Conservation (phyloP, 2,329 filamentous ascomycete genomes). For the Laburnicola sp. region DNA sequence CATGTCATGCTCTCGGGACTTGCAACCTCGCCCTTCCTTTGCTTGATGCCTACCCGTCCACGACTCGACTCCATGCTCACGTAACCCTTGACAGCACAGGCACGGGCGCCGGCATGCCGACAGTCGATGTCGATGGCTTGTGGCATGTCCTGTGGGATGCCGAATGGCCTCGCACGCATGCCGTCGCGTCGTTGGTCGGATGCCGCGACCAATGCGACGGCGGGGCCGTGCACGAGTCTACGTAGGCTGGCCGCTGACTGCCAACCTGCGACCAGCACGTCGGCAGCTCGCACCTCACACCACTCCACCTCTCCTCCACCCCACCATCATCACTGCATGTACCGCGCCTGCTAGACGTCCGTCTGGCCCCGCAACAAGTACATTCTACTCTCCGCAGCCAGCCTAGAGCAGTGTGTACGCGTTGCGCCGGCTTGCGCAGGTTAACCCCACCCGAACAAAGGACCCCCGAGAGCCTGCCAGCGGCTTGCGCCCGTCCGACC, state of each 20-base stretch:
- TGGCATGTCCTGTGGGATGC: not conserved
- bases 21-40: constrained; percentile 30
- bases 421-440: constrained; percentile 44
- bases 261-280: constrained; percentile 23
- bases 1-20: constrained; percentile 46
- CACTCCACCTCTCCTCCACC: constrained; percentile 15
- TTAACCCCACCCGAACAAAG: constrained; percentile 37
- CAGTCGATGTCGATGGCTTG: not conserved
- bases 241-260: not conserved
- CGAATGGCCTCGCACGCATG: constrained; percentile 20
- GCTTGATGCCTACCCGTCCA: constrained; percentile 4
- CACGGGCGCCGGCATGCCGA: not conserved
- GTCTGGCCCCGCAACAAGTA: constrained; percentile 45
- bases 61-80: constrained; percentile 18
- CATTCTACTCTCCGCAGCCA: constrained; percentile 47
- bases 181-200: constrained; percentile 35
- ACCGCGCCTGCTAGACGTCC: constrained; percentile 43
- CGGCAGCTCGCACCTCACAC: constrained; percentile 12
- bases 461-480: constrained; percentile 23
- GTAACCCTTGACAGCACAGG: not conserved
- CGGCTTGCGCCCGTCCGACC: constrained; percentile 22
- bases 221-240: constrained; percentile 6
- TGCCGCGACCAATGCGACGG: constrained; percentile 12
- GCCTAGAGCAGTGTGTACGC: constrained; percentile 45
- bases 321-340: constrained; percentile 24